Base-by-base conservation (phyloP, 2,329 filamentous ascomycete genomes). In the Calonectria pauciramosa region DNA sequence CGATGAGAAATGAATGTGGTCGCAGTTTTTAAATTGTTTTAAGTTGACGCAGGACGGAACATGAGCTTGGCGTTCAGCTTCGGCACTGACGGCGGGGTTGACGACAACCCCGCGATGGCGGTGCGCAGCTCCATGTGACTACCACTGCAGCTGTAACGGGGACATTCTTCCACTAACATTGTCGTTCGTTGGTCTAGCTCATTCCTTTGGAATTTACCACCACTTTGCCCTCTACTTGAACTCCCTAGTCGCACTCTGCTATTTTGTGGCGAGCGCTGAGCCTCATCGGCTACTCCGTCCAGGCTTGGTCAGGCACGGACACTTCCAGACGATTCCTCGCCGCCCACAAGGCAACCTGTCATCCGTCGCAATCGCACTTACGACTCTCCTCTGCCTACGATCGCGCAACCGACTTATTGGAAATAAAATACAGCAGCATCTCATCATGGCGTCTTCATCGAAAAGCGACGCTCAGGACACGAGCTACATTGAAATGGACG, bases 401-500 rank as follows among this genome's bases (percentile, higher is more conserved):
- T 32, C 34, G 41, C 70, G 44, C 72, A 54, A 63, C 56, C 23
- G 47, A 20, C 49, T 52, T 34, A 38, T 14, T 10, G n/a, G 34
- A 20, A 4, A 71, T 70, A 79, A 76, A 80, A 78, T 30, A 54
- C 63, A 67, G 47, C 41, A 23, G 56, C 26, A 30, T 30, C 65
- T 74, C 84, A 86, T 68, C 75, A 93, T 93, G 91, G 86, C 90
- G 41, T 89, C 90, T 76, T 87, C 89, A 79, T 86, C 87, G 78
- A 86, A 86, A 72, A 76, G 80, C 69, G 81, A 82, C 68, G 74
- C 83, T 74, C 83, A 86, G 69, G 87, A 88, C 77, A 89, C 88
- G 63, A 93, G 89, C 83, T 95, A 93, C 87, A 90, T 93, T 84
- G 90, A 90, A 76, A 96, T 96, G 93, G 89, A 94, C 82, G 90